A percentile compares a stretch with the other conserved stretches of the same genome.
These are phyloP conservation scores for Yarrowia deformans DNA, from an alignment of 805 yeast genomes.

Conservation along the genomic window DNA sequence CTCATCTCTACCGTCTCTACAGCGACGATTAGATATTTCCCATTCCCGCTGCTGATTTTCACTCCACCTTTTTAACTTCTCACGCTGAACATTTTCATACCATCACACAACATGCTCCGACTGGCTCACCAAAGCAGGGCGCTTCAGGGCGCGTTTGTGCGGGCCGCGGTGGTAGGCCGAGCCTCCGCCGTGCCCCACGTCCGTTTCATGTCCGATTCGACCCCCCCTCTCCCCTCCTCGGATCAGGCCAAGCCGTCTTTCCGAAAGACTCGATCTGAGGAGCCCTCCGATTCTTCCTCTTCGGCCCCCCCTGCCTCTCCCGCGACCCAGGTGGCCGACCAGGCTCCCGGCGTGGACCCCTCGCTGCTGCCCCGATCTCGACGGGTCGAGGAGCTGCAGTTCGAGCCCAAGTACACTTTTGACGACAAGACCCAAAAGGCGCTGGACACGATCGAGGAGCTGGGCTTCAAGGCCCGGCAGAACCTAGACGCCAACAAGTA, in stretches of 20 bases:
- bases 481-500: conserved; percentile 12
- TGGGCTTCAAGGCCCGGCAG: conserved; percentile 16
- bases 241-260: conserved; percentile 8
- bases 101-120: conserved; percentile 34
- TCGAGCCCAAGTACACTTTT: conserved; percentile 1
- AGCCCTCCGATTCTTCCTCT: background rate
- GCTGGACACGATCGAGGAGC: conserved; percentile 32
- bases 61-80: background rate
- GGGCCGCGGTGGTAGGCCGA: background rate
- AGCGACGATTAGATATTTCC: background rate
- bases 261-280: background rate
- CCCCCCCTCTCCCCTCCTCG: background rate
- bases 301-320: no score
- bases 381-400: conserved; percentile 15
- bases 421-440: conserved; percentile 17
- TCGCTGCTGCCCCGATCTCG: conserved; percentile 1
- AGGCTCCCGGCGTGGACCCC: background rate
- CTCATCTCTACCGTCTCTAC: background rate
- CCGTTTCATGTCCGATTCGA: conserved; percentile 13
- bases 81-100: conserved; percentile 7
- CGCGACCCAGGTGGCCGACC: background rate
- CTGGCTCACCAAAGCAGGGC: conserved; percentile 33
- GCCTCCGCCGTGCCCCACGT: background rate
- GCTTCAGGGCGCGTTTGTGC: background rate
- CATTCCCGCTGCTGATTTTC: background rate